Base-by-base conservation (phyloP, 2,329 filamentous ascomycete genomes). In the Waltergamsia citrina region DNA sequence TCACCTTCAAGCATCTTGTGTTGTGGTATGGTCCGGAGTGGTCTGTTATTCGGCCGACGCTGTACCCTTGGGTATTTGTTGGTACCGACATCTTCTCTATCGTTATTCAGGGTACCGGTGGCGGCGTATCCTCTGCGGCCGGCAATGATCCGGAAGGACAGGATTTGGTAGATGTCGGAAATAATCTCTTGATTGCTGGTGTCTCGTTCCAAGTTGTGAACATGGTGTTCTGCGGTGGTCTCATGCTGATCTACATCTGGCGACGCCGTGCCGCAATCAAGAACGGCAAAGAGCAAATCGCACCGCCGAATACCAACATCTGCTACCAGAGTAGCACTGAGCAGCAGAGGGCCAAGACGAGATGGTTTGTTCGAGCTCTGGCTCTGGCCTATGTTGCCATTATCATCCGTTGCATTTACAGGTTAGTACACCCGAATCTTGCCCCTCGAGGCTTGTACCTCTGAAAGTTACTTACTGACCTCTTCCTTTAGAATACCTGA, bases 1-100 rank as follows among this genome's bases (percentile, higher is more conserved):
- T 68, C 15, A 65, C 60, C 0, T 51, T 67, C 19, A 65, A 66
- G 43, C 61, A 65, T 43, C 50, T 67, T 7, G 56, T 66, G 24
- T 39, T 63, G 6, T 57, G 59, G 43, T 59, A 62, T 24, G 63
- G 62, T 2, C 46, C 55, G 0, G 49, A 60, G 25, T 52, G 54
- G 39, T 65, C 60, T 0, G 45, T 57, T 2, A 43, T 67, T 19
- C 51, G 49, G 17, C 62, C 67, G 1, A 48, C 44, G 5, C 53
- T 62, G 1, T 70, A 69, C 41, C 63, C 65, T 3, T 63, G 59
- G 41, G 60, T 71, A 34, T 71, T 71, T 49, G 63, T 71, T 36
- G 53, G 57, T 4, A 65, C 59, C 45, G 67, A 71, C 39, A 42
- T 66, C 32, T 40, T 63, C 25, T 64, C 60, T n/a, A 50, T 53